Conservation (phyloP, 208 protist genomes). For the Leishmania mexicana region DNA sequence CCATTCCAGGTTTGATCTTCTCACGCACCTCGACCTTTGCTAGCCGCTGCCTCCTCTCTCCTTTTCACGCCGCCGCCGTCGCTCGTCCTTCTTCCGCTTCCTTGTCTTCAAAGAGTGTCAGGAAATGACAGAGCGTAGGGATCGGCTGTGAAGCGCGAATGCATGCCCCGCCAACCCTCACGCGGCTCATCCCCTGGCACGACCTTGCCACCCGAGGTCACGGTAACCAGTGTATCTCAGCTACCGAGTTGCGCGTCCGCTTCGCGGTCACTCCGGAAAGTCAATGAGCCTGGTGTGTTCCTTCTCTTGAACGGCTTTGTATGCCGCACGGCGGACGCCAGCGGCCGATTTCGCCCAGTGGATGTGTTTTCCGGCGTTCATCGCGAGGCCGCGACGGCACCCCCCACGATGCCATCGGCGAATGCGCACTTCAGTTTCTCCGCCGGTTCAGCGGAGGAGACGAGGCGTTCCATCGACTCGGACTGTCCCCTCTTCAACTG, state of each 20-base stretch:
- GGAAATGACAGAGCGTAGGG: neutral
- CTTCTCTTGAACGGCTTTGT: slow-evolving; percentile 75
- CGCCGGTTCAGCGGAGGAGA: neutral
- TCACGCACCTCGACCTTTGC: neutral
- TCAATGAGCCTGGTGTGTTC: slow-evolving; percentile 33
- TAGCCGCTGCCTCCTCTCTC: neutral
- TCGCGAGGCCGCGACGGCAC: slow-evolving; percentile 3
- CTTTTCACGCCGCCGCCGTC: neutral
- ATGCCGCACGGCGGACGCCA: slow-evolving; percentile 56
- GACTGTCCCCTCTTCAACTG: slow-evolving; percentile 66
- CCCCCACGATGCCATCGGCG: slow-evolving; percentile 5
- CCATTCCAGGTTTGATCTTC: neutral
- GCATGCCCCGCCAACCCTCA: neutral
- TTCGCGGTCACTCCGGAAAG: neutral
- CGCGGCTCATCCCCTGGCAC: neutral
- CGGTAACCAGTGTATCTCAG: neutral
- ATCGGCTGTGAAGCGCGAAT: neutral
- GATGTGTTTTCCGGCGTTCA: slow-evolving; percentile 69
- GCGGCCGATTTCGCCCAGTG: slow-evolving; percentile 53
- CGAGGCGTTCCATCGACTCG: slow-evolving; percentile 10
- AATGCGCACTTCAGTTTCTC: neutral
- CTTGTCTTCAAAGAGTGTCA: neutral
- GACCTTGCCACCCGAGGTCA: neutral
- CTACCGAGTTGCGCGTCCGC: neutral
- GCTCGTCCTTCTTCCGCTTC: neutral